phyloP scores from a whole-genome alignment of 108 stramenopile species.

The Aurantiochytrium sp. region DNA sequence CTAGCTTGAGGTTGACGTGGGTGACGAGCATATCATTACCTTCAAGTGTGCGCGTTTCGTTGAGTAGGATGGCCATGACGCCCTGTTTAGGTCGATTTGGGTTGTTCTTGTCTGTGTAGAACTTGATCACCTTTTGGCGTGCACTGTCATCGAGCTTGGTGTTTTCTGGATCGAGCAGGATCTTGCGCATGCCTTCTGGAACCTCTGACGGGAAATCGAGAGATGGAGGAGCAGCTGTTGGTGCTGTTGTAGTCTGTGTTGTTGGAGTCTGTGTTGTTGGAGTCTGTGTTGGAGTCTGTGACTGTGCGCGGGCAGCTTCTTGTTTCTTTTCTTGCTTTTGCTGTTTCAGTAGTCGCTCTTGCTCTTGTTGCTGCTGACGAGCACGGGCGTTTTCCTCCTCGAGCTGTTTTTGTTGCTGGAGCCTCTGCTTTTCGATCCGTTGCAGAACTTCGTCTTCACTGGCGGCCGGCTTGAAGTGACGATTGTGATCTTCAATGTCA shows the following conservation, averaged over 20 bases:
- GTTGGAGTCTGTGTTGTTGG: not conserved
- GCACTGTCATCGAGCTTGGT: not conserved
- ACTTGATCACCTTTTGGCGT: not conserved
- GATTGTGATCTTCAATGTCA: not conserved
- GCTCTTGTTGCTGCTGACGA: too few species aligned
- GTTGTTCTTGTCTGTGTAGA: not conserved
- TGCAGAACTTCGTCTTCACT: not conserved
- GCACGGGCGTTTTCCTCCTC: too few species aligned
- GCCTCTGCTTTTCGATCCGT: not conserved
- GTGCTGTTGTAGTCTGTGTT: not conserved
- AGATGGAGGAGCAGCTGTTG: not conserved
- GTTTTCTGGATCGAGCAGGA: conserved; percentile 5
- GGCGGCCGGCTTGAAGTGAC: not conserved
- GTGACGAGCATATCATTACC: not conserved
- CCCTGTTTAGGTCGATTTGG: not conserved
- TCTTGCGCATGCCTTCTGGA: not conserved
- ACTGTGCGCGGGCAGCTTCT: not conserved
- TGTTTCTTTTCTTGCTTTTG: not conserved
- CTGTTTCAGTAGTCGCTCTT: too few species aligned
- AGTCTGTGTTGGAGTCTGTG: not conserved
- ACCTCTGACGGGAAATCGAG: not conserved
- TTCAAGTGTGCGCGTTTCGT: not conserved
- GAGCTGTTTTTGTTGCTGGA: too few species aligned
- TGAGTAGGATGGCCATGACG: not conserved
- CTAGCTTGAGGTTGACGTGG: not conserved